A percentile compares a stretch with the other conserved stretches of the same genome.
These are phyloP conservation scores for Orbilia quercus DNA, from an alignment of 2,329 filamentous ascomycete genomes.

Conservation along the genomic window DNA sequence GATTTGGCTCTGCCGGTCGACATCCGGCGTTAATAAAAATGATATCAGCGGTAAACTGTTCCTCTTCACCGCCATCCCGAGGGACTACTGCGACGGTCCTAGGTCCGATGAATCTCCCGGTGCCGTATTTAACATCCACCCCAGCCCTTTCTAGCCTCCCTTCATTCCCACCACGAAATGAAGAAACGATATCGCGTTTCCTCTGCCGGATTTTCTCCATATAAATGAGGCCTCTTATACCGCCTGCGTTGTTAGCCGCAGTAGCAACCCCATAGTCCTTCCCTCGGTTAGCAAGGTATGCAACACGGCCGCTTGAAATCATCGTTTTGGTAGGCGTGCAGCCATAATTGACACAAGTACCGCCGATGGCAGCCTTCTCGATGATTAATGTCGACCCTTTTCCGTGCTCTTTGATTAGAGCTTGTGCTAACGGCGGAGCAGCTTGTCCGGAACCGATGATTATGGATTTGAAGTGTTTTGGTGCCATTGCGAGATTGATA, in stretches of 20 bases:
- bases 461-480: conserved; percentile 63
- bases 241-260: conserved; percentile 33
- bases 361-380: conserved; percentile 67
- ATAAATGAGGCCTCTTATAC: conserved; percentile 62
- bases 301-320: conserved; percentile 68
- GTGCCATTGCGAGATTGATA: conserved; percentile 46
- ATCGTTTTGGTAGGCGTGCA: conserved; percentile 71
- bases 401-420: conserved; percentile 65
- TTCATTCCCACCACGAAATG: conserved; percentile 67
- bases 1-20: conserved; percentile 63
- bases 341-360: conserved; percentile 69
- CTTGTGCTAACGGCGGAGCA: conserved; percentile 67
- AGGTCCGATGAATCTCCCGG: conserved; percentile 64
- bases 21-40: conserved; percentile 68
- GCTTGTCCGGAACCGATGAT: conserved; percentile 69
- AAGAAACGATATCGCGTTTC: conserved; percentile 68
- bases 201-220: conserved; percentile 68
- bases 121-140: conserved; percentile 66
- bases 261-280: conserved; percentile 66
- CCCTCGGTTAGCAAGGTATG: conserved; percentile 65
- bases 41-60: conserved; percentile 62
- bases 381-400: conserved; percentile 65
- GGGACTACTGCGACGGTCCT: conserved; percentile 63
- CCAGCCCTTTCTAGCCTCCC: conserved; percentile 63
- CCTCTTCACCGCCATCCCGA: conserved; percentile 61